Percentiles rank a stretch among this genome's conserved stretches.
Evolutionary conservation across 176 grass and related monocot genomes (phyloP).

Genomic region (Avena atlantica): DNA sequence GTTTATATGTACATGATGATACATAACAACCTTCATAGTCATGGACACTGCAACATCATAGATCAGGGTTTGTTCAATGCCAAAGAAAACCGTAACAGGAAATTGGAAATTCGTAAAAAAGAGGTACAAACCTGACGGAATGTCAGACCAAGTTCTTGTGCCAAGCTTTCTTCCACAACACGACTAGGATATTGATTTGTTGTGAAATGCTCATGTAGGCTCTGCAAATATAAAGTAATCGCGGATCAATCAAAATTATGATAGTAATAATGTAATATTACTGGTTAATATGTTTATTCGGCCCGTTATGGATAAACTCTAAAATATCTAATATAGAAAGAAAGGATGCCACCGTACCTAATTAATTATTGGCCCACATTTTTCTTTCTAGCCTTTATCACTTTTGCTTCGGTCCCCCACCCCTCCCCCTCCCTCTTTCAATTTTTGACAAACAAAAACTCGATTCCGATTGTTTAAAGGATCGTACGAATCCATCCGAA

Average conservation of each 20-base stretch:
- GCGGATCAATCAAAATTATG: background rate
- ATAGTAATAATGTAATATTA: background rate
- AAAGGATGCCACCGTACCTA: slow-evolving; percentile 39
- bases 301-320: background rate
- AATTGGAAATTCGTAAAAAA: slow-evolving; percentile 17
- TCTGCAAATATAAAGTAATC: slow-evolving; percentile 31
- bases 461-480: too few relatives aligned
- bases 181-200: slow-evolving; percentile 53
- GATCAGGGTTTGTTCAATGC: background rate
- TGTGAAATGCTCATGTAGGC: slow-evolving; percentile 46
- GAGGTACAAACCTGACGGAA: slow-evolving; percentile 39
- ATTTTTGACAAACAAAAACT: too few relatives aligned
- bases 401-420: too few relatives aligned
- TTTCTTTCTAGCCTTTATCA: slow-evolving; percentile 29
- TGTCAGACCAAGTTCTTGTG: slow-evolving; percentile 57
- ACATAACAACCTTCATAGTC: too few relatives aligned
- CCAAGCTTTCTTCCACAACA: slow-evolving; percentile 50
- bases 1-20: too few relatives aligned
- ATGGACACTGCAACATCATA: too few relatives aligned
- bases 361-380: slow-evolving; percentile 40
- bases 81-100: background rate
- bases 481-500: too few relatives aligned
- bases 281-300: background rate
- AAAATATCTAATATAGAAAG: background rate
- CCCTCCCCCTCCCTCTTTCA: too few relatives aligned